These are phyloP conservation scores for Boletus sp. DNA, from an alignment of 768 basidiomycete species.

Conservation along the genomic window DNA sequence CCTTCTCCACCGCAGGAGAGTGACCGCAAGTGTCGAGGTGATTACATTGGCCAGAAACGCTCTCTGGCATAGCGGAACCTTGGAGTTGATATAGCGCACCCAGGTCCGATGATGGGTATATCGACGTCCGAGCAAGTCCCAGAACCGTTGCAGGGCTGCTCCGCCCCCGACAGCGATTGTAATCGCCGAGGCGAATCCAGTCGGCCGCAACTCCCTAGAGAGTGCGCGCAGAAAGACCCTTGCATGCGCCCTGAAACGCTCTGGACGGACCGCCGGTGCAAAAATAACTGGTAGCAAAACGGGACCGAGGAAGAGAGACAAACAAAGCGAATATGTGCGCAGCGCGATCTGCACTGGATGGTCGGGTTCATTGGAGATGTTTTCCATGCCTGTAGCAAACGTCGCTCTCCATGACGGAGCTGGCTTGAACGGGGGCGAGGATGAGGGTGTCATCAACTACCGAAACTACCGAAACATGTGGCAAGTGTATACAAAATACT, in stretches of 20 bases:
- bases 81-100: slow-evolving; percentile 12
- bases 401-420: not conserved
- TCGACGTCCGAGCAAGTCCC: slow-evolving; percentile 28
- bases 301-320: slow-evolving; percentile 68
- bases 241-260: slow-evolving; percentile 20
- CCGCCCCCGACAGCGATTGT: slow-evolving; percentile 66
- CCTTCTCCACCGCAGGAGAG: slow-evolving; percentile 55
- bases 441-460: slow-evolving; percentile 3
- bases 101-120: not conserved
- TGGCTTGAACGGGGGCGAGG: not conserved
- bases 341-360: slow-evolving; percentile 60
- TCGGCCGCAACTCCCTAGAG: slow-evolving; percentile 53
- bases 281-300: slow-evolving; percentile 54
- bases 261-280: slow-evolving; percentile 29
- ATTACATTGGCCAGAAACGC: slow-evolving; percentile 59
- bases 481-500: not conserved
- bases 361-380: slow-evolving; percentile 34
- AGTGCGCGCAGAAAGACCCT: slow-evolving; percentile 37
- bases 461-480: not conserved
- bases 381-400: not conserved
- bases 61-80: slow-evolving; percentile 42
- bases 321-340: slow-evolving; percentile 64
- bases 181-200: slow-evolving; percentile 70
- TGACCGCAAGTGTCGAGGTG: slow-evolving; percentile 55
- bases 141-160: slow-evolving; percentile 47